Evolutionary conservation across 1,139 yeast genomes (phyloP), one percentile per base, ranked within the genome.

Genomic region (Komagataea norvegica): DNA sequence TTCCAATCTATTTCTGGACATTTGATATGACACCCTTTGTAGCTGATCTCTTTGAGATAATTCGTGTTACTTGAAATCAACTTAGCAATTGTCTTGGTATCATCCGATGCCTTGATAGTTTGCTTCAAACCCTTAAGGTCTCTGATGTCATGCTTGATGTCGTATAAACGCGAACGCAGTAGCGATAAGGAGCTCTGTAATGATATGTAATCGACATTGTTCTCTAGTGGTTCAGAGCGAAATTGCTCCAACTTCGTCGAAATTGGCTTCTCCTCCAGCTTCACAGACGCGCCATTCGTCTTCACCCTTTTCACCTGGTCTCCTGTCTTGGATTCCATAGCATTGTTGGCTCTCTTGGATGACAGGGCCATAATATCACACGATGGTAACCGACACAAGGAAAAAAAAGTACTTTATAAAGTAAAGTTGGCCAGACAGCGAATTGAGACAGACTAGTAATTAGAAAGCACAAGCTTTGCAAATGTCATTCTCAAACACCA

Each of bases 151-250:
- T 33, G 27, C 34, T 47, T 39, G 19, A 52, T 38, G 15, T 36
- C 38, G 2, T 17, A n/a, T 8, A 45, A 25, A 9, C 54, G 39
- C 4, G 49, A 31, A 21, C 40, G 42, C 1, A 52, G 40, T 13
- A 52, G 35, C 3, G 48, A 44, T 21, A 51, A 37, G 3, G 57
- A 40, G 20, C 52, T 45, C 31, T 48, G 41, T 3, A 51, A 37
- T 1, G 55, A 34, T 5, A 49, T 41, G 33, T 38, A 49, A 34
- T 52, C 56, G n/a, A 51, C 37, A 30, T 38, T 44, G 14, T 69
- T 74, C 49, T 78, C 64, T 3, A 52, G 34, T 2, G 42, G 39
- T n/a, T 33, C 36, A 1, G 29, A 6, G 23, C 43, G 53, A 27
- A 52, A 49, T 21, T 21, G 26, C 11, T 34, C 21, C 8, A 49